Conservation (phyloP, 2,329 filamentous ascomycete genomes). For the Verticillium klebahnii region DNA sequence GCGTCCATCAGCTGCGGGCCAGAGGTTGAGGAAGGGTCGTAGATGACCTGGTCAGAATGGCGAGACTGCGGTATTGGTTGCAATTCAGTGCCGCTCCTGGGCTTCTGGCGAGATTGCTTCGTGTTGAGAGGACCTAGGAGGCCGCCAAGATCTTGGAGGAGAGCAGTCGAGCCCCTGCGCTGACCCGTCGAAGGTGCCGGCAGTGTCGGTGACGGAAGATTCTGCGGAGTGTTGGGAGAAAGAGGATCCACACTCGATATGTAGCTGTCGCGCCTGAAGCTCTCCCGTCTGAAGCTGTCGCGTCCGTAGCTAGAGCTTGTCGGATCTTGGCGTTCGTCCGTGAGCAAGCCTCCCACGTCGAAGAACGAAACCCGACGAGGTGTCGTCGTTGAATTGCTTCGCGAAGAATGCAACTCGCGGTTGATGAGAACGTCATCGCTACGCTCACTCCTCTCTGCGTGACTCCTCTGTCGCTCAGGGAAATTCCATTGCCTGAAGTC, state of each 20-base stretch:
- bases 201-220: constrained; percentile 35
- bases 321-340: constrained; percentile 26
- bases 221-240: constrained; percentile 21
- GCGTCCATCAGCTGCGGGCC: constrained; percentile 31
- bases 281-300: constrained; percentile 29
- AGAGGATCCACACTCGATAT: constrained; percentile 35
- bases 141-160: constrained; percentile 56
- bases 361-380: constrained; percentile 71
- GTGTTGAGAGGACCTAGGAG: constrained; percentile 39
- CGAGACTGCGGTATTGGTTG: constrained; percentile 40
- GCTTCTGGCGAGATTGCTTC: constrained; percentile 23
- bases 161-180: constrained; percentile 49
- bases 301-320: constrained; percentile 28
- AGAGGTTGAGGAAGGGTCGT: constrained; percentile 23
- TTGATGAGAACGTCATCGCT: constrained; percentile 41
- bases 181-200: constrained; percentile 40
- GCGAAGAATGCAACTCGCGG: constrained; percentile 28
- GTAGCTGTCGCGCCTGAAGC: constrained; percentile 34
- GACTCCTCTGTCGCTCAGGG: constrained; percentile 32
- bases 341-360: constrained; percentile 74
- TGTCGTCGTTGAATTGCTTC: constrained; percentile 36
- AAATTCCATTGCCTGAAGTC: constrained; percentile 45
- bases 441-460: constrained; percentile 25
- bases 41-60: constrained; percentile 22
- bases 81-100: constrained; percentile 36